Percentiles rank a stretch among this genome's conserved stretches.
Conservation (phyloP, 257 asterid genomes). For the Coffea canephora region DNA sequence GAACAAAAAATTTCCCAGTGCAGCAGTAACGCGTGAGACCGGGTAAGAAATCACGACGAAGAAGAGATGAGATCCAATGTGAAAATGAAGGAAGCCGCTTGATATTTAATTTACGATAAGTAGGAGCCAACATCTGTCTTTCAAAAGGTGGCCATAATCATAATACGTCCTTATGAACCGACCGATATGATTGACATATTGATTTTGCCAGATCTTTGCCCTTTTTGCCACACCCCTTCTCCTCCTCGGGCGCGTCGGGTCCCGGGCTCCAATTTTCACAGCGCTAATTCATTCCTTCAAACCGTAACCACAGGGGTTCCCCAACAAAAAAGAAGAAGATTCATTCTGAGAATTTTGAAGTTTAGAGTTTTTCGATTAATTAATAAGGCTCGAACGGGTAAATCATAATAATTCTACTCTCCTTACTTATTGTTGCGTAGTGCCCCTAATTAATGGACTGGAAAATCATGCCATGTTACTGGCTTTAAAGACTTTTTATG, state of each 20-base stretch:
- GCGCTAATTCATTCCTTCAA: not conserved
- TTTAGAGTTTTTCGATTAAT: not conserved
- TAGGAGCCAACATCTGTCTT: constrained; percentile 4
- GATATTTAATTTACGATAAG: not conserved
- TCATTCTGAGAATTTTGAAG: no score
- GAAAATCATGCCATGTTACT: no score
- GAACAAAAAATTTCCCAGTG: constrained; percentile 13
- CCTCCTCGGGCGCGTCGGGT: not conserved
- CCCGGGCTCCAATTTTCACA: not conserved
- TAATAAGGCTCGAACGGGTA: no score
- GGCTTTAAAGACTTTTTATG: no score
- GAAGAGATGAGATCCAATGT: not conserved
- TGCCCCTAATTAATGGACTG: no score
- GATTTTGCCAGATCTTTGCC: constrained; percentile 24
- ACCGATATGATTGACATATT: constrained; percentile 4
- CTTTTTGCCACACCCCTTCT: not conserved
- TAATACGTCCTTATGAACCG: constrained; percentile 10
- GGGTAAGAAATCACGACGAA: constrained; percentile 3
- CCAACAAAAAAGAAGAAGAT: no score
- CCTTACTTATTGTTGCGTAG: no score
- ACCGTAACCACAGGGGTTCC: no score
- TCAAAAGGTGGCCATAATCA: constrained; percentile 16
- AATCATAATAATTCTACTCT: no score
- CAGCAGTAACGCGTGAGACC: constrained; percentile 12
- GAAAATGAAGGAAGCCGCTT: not conserved